These are phyloP conservation scores for Hanseniaspora mollemarum DNA, from an alignment of 805 yeast genomes.

Conservation along the genomic window DNA sequence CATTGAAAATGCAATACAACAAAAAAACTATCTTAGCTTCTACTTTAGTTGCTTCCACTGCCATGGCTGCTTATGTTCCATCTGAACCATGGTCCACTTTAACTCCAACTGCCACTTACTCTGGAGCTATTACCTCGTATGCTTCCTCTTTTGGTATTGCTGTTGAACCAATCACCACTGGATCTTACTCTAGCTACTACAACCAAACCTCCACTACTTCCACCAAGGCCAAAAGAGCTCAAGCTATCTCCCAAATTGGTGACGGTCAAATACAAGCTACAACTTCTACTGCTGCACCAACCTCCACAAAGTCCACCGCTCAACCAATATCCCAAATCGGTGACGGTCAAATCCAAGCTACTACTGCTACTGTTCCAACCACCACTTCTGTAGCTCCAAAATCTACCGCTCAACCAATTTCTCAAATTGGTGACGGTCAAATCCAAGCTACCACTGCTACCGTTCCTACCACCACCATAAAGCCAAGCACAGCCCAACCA, in stretches of 20 bases:
- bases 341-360: slow-evolving; percentile 43
- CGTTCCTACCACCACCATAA: slow-evolving; percentile 24
- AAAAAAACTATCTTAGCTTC: slow-evolving; percentile 23
- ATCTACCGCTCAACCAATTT: slow-evolving; percentile 27
- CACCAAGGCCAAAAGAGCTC: slow-evolving; percentile 31
- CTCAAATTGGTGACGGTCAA: slow-evolving; percentile 35
- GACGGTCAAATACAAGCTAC: slow-evolving; percentile 53
- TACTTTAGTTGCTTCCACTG: slow-evolving; percentile 35
- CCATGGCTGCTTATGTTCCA: slow-evolving; percentile 49
- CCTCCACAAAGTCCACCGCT: slow-evolving; percentile 24
- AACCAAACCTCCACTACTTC: slow-evolving; percentile 30
- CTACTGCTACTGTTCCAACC: slow-evolving; percentile 30
- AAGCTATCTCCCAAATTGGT: slow-evolving; percentile 43
- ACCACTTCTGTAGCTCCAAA: slow-evolving; percentile 29
- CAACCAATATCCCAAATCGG: slow-evolving; percentile 34
- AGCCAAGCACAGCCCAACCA: slow-evolving; percentile 21
- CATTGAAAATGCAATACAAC: slow-evolving; percentile 19
- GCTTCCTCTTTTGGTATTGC: slow-evolving; percentile 55
- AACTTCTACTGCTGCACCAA: slow-evolving; percentile 29
- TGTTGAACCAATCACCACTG: slow-evolving; percentile 39
- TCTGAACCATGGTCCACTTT: slow-evolving; percentile 57
- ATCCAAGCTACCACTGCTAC: slow-evolving; percentile 32
- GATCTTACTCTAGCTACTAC: slow-evolving; percentile 19
- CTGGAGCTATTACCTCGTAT: slow-evolving; percentile 50
- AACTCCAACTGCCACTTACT: slow-evolving; percentile 47